These are phyloP conservation scores for Gremmenia infestans DNA, from an alignment of 2,329 filamentous ascomycete genomes.

Conservation along the genomic window DNA sequence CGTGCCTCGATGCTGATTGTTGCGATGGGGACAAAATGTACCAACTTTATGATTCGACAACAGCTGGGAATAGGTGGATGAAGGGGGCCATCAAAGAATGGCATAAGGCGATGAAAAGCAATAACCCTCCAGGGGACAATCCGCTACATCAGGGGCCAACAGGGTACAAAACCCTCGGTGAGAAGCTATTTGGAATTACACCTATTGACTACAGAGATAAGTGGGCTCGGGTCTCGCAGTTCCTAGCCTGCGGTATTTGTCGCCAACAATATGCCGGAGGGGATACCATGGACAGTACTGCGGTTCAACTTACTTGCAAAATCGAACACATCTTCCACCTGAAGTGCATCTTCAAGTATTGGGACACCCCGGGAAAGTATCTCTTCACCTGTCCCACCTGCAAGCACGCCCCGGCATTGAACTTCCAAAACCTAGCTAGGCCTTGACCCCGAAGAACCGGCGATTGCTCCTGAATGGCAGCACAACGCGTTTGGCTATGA, in stretches of 20 bases:
- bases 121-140: neutral
- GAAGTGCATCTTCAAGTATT: conserved; percentile 12
- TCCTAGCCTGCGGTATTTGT: neutral
- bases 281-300: neutral
- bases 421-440: conserved; percentile 7
- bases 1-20: neutral
- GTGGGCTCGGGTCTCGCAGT: neutral
- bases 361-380: conserved; percentile 9
- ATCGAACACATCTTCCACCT: conserved; percentile 12
- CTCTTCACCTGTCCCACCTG: conserved; percentile 12
- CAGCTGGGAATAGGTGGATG: neutral
- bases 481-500: neutral
- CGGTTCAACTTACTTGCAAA: neutral
- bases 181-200: conserved; percentile 1
- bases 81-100: neutral
- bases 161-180: neutral
- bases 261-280: neutral
- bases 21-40: neutral
- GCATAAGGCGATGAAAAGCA: neutral
- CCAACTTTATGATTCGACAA: conserved; percentile 8
- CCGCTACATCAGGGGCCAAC: conserved; percentile 1
- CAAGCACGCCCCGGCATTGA: conserved; percentile 3
- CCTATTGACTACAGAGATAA: conserved; percentile 2
- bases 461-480: neutral
- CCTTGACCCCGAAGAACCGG: neutral